These are phyloP conservation scores for Dothiorella sarmentorum DNA, from an alignment of 2,329 filamentous ascomycete genomes.

Conservation along the genomic window DNA sequence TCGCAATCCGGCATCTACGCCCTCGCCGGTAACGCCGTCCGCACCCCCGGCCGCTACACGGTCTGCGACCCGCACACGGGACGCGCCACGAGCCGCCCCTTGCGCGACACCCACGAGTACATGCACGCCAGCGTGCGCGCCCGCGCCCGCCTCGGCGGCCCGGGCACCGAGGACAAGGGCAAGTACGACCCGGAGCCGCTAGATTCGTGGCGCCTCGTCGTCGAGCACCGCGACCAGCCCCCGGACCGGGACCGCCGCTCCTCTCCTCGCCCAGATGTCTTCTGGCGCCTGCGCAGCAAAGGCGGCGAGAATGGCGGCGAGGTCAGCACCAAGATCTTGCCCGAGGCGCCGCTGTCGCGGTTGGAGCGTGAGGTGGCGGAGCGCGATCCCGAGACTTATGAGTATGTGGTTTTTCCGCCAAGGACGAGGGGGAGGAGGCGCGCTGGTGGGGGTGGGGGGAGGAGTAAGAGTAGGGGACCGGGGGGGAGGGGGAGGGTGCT, in stretches of 20 bases:
- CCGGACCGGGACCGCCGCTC: constrained; percentile 17
- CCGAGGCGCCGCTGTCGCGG: constrained; percentile 45
- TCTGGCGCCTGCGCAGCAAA: constrained; percentile 39
- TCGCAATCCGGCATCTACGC: constrained; percentile 46
- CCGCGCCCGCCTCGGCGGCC: constrained; percentile 44
- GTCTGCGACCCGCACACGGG: constrained; percentile 45
- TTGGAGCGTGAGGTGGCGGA: constrained; percentile 42
- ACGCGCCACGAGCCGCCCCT: constrained; percentile 40
- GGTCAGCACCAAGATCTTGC: constrained; percentile 39
- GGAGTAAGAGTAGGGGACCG: constrained; percentile 7
- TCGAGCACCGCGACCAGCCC: constrained; percentile 45
- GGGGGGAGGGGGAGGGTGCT: neutral
- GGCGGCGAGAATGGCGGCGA: constrained; percentile 22
- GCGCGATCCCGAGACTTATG: constrained; percentile 42
- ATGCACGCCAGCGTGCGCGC: constrained; percentile 50
- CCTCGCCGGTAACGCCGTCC: constrained; percentile 42
- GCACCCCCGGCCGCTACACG: constrained; percentile 48
- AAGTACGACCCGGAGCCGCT: constrained; percentile 46
- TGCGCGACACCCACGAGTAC: constrained; percentile 51
- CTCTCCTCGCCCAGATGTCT: constrained; percentile 34
- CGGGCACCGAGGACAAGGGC: constrained; percentile 45
- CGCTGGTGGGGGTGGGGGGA: neutral
- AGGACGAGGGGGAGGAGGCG: constrained; percentile 14
- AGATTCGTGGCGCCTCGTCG: constrained; percentile 46
- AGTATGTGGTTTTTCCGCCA: constrained; percentile 38